Conservation (phyloP, 768 basidiomycete genomes). For the Leccinellum luteum region DNA sequence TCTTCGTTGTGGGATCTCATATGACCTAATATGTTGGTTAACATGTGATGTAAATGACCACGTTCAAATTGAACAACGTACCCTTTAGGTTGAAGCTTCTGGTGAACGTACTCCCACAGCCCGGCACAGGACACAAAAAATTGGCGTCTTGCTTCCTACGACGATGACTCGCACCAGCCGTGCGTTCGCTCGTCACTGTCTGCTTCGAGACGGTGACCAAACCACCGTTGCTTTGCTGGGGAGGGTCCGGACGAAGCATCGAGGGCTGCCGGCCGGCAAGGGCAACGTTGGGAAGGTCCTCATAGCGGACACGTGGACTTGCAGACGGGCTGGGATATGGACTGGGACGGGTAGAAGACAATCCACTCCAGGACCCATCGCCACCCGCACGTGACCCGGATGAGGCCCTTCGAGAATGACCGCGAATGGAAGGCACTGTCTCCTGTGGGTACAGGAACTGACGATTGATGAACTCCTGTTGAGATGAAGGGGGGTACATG, state of each 20-base stretch:
- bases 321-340: conserved; percentile 72
- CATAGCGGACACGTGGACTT: conserved; percentile 53
- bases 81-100: conserved; percentile 92
- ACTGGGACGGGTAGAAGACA: conserved; percentile 43
- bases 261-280: conserved; percentile 23
- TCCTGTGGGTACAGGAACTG: conserved; percentile 45
- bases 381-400: conserved; percentile 38
- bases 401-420: conserved; percentile 42
- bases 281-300: conserved; percentile 42
- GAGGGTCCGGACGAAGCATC: conserved; percentile 23
- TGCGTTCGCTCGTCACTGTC: conserved; percentile 90
- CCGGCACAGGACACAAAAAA: conserved; percentile 78
- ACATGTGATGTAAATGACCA: conserved; percentile 9
- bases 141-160: conserved; percentile 86
- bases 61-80: conserved; percentile 30
- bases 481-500: conserved; percentile 34
- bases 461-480: conserved; percentile 42
- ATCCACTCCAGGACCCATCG: conserved; percentile 32
- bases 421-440: conserved; percentile 35
- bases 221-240: conserved; percentile 5
- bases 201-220: conserved; percentile 50
- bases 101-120: conserved; percentile 87
- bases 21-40: conserved; percentile 56
- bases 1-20: conserved; percentile 93
- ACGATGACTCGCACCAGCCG: conserved; percentile 81